Conservation (phyloP, 164 flowering plant species). For the Vitis cinerea region DNA sequence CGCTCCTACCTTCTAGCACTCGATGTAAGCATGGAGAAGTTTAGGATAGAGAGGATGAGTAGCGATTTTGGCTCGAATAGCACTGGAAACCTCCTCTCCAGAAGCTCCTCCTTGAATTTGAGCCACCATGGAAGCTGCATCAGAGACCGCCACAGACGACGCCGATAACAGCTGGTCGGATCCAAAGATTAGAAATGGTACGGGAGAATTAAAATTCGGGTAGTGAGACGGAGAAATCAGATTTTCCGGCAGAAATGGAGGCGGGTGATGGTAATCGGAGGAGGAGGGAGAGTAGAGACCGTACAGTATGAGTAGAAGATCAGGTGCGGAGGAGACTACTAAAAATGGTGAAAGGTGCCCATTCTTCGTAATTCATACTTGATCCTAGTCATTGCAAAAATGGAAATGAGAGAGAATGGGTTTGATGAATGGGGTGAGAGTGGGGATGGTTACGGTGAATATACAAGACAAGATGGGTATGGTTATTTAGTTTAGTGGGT, state of each 20-base stretch:
- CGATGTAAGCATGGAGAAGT: slow-evolving; percentile 47
- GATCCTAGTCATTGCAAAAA: neutral
- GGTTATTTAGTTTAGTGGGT: too few relatives aligned
- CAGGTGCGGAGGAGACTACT: neutral
- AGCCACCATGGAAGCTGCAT: slow-evolving; percentile 25
- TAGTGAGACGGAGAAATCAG: slow-evolving; percentile 4
- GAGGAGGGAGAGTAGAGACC: slow-evolving; percentile 13
- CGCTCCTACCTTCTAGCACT: slow-evolving; percentile 74
- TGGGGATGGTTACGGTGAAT: too few relatives aligned
- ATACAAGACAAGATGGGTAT: too few relatives aligned
- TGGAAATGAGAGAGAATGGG: neutral
- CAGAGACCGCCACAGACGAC: slow-evolving; percentile 17
- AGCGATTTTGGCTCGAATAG: slow-evolving; percentile 38
- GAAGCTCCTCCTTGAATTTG: slow-evolving; percentile 17
- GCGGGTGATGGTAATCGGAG: slow-evolving; percentile 3
- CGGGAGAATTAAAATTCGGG: neutral
- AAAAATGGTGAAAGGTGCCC: neutral
- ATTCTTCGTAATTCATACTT: too few relatives aligned
- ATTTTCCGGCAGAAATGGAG: neutral
- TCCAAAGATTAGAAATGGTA: slow-evolving; percentile 7
- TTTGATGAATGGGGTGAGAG: too few relatives aligned
- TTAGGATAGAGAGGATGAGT: slow-evolving; percentile 52
- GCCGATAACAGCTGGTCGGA: slow-evolving; percentile 22
- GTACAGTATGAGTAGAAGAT: slow-evolving; percentile 20
- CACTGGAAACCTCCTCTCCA: slow-evolving; percentile 28